A percentile compares a stretch with the other conserved stretches of the same genome.
phyloP scores from a whole-genome alignment of 1,284 basidiomycete genomes.

The Melanopsichium pennsylvanicum region DNA sequence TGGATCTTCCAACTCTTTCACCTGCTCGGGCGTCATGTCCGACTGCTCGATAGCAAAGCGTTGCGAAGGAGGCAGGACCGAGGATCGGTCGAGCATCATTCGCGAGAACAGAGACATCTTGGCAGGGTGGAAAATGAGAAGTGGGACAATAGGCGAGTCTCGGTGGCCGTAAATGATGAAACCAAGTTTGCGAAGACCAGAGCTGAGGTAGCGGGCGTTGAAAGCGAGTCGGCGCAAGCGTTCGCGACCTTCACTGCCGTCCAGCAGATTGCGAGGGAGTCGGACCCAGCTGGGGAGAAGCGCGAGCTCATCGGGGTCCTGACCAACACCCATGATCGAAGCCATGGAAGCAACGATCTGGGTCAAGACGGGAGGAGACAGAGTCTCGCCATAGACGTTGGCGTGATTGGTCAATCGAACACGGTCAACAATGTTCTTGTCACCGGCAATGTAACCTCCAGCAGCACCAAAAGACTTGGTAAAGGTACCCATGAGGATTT shows the following conservation, averaged over 20 bases:
- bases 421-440: conserved; percentile 79
- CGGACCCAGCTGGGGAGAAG: conserved; percentile 60
- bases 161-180: conserved; percentile 95
- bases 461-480: conserved; percentile 98
- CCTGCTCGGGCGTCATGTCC: conserved; percentile 40
- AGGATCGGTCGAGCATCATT: conserved; percentile 61
- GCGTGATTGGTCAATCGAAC: conserved; percentile 85
- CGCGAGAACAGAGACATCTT: conserved; percentile 64
- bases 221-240: conserved; percentile 89
- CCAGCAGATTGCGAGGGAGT: conserved; percentile 53
- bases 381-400: conserved; percentile 87
- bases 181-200: conserved; percentile 86
- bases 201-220: conserved; percentile 90
- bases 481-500: conserved; percentile 98
- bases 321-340: conserved; percentile 84
- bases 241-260: conserved; percentile 75
- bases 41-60: conserved; percentile 44
- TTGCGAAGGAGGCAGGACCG: conserved; percentile 56
- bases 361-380: conserved; percentile 87
- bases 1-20: conserved; percentile 43
- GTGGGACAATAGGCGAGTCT: conserved; percentile 90
- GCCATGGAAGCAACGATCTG: conserved; percentile 93
- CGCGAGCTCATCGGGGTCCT: conserved; percentile 49
- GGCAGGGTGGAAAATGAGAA: conserved; percentile 88
- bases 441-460: conserved; percentile 92